phyloP scores from a whole-genome alignment of 805 yeast genomes.

The Starmerella geochares region DNA sequence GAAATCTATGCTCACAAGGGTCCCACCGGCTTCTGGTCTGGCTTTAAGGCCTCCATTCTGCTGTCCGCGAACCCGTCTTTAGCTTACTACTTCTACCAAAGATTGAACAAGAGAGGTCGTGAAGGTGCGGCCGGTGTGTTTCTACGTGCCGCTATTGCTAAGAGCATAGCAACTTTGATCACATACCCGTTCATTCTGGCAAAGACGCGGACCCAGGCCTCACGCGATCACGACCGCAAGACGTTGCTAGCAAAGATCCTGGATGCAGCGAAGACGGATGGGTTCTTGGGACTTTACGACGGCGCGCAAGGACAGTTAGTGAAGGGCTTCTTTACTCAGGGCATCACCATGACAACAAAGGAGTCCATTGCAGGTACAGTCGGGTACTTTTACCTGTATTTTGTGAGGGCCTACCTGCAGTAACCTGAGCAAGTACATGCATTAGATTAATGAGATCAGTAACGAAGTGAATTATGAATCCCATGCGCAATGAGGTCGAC shows the following conservation, averaged over 20 bases:
- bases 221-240: constrained; percentile 7
- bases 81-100: constrained; percentile 31
- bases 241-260: constrained; percentile 23
- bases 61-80: constrained; percentile 31
- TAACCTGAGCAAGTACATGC: background rate
- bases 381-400: constrained; percentile 10
- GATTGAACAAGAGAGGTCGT: constrained; percentile 24
- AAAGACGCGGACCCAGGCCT: constrained; percentile 56
- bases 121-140: constrained; percentile 42
- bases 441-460: background rate
- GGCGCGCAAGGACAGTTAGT: constrained; percentile 39
- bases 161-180: constrained; percentile 51
- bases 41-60: constrained; percentile 28
- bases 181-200: constrained; percentile 74
- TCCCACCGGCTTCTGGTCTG: constrained; percentile 31
- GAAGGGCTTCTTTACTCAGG: constrained; percentile 31
- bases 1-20: constrained; percentile 29
- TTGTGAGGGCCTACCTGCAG: background rate
- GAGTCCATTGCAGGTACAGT: constrained; percentile 31
- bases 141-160: constrained; percentile 56
- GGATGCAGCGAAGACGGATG: constrained; percentile 55
- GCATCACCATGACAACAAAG: constrained; percentile 33
- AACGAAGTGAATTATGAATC: background rate
- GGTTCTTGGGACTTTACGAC: constrained; percentile 67
- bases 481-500: no score